Evolutionary conservation across 306 rosid genomes (phyloP), one percentile per base, ranked within the genome.

Genomic region (Fragaria ananassa): DNA sequence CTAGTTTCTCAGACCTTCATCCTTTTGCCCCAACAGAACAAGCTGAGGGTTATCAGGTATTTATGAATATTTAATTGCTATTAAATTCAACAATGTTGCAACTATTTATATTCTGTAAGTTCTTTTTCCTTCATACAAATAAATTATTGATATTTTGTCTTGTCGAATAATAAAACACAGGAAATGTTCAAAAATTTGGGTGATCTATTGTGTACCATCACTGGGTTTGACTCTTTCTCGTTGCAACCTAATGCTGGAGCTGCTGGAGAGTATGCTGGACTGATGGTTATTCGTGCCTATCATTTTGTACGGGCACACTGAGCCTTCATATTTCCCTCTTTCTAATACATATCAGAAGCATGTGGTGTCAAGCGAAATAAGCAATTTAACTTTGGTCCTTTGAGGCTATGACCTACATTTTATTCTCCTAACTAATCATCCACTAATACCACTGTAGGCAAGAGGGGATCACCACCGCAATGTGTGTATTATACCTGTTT

Each of bases 211-310:
- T 93, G 98, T 73, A 63, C 89, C 63, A 89, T 96, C 75, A 96
- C 98, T 51, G 99, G 99, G 49, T 96, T 96, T 82, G 99, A 96
- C 80, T 96, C 99, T 37, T 96, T 96, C 87, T 96, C 99, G 37
- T 80, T 96, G 90, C 99, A 96, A 89, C 99, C 99, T 50, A 96
- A 96, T 85, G 99, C 99, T n/a, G 99, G 99, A 76, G 99, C 99
- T 78, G 85, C 99, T 57, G 98, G 99, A 85, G 99, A 96, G 81
- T 96, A 96, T 85, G 99, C 99, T 66, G 99, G 99, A 80, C 94
- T 96, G 65, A 96, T 96, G 99, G 99, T 96, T 86, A 96, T 96
- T 74, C 98, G 97, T 10, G 99, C 99, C 21, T 96, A 96, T 86
- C 99, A 96, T 84, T 4, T 75, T 85, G 99, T 96, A 89, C 50